Conservation (phyloP, 163 green algal species). For the Dunaliella salina region DNA sequence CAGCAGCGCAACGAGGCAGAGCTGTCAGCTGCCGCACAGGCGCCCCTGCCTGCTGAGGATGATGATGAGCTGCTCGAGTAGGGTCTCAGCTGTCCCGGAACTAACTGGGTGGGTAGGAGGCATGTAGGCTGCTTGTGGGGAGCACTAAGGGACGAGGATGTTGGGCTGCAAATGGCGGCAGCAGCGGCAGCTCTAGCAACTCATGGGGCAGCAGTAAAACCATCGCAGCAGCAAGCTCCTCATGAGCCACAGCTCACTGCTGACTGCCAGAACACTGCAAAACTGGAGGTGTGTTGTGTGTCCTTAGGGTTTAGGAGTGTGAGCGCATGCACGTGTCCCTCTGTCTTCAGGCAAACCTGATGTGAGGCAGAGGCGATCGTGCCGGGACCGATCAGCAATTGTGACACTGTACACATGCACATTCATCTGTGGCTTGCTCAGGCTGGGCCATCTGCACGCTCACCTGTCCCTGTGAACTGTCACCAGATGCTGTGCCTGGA, state of each 20-base stretch:
- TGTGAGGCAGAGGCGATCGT: too few species aligned
- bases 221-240: neutral
- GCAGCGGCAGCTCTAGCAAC: neutral
- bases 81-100: neutral
- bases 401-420: too few species aligned
- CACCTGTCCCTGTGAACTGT: too few species aligned
- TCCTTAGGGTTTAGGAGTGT: too few species aligned
- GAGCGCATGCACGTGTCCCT: too few species aligned
- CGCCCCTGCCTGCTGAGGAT: conserved; percentile 91
- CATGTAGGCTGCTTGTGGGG: neutral
- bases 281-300: neutral
- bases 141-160: neutral
- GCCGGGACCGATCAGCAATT: too few species aligned
- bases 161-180: neutral
- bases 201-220: neutral
- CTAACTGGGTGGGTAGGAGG: neutral
- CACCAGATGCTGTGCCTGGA: too few species aligned
- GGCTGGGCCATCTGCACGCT: too few species aligned
- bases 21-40: conserved; percentile 78
- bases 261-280: neutral
- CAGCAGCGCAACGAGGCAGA: conserved; percentile 92
- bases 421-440: too few species aligned
- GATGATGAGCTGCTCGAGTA: conserved; percentile 82
- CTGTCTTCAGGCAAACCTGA: too few species aligned
- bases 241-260: neutral